phyloP scores from a whole-genome alignment of 2,329 filamentous ascomycete species.

The Stachybotrys chartarum region DNA sequence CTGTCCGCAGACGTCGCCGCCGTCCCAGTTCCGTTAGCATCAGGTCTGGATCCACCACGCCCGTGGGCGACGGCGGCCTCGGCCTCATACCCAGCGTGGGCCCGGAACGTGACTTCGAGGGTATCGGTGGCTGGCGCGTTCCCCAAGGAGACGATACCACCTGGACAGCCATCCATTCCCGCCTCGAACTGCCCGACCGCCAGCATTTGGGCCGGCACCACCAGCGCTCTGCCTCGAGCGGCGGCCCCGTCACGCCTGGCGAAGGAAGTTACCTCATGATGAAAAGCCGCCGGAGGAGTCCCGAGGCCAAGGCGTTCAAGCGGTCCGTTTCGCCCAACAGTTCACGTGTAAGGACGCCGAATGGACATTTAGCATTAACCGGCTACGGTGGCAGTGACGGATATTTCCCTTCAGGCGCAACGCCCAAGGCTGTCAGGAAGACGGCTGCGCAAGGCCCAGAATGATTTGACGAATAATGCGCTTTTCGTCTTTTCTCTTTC shows the following conservation, averaged over 20 bases:
- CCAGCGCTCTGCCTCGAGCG: constrained; percentile 30
- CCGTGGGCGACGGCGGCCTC: constrained; percentile 26
- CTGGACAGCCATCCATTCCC: constrained; percentile 47
- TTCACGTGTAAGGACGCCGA: constrained; percentile 41
- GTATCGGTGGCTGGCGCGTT: constrained; percentile 51
- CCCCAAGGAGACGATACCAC: constrained; percentile 39
- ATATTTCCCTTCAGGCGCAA: constrained; percentile 33
- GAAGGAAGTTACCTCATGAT: constrained; percentile 37
- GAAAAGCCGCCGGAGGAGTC: constrained; percentile 29
- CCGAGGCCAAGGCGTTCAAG: constrained; percentile 17
- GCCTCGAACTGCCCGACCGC: constrained; percentile 41
- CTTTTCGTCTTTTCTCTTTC: no score
- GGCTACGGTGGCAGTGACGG: constrained; percentile 23
- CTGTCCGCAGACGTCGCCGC: constrained; percentile 24
- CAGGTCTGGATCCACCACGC: constrained; percentile 24
- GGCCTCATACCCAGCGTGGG: constrained; percentile 40
- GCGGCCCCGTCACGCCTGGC: constrained; percentile 28
- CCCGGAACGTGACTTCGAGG: constrained; percentile 50
- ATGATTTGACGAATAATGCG: no score
- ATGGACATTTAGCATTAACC: constrained; percentile 24
- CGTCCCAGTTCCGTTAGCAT: constrained; percentile 22
- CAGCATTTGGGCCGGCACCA: constrained; percentile 30
- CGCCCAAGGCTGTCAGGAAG: constrained; percentile 24
- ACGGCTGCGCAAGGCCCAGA: constrained; percentile 1
- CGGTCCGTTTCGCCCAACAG: constrained; percentile 34